phyloP scores from a whole-genome alignment of 352 stramenopile species.

The Pelagophyceae sp. region DNA sequence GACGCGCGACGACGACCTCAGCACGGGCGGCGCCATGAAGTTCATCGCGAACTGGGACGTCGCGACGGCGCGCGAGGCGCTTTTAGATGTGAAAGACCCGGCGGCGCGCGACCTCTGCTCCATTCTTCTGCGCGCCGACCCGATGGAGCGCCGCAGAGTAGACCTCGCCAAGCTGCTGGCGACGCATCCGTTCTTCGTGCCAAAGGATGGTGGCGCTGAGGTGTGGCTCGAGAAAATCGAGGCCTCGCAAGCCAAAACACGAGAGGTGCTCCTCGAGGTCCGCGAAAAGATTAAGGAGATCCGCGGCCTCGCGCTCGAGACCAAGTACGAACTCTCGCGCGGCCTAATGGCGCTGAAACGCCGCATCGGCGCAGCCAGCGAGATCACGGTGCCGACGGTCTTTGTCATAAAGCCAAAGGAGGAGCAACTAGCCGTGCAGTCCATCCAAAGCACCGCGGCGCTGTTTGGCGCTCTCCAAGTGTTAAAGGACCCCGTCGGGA shows the following conservation, averaged over 20 bases:
- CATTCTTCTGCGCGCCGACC: background rate
- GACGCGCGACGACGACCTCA: background rate
- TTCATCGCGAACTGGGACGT: background rate
- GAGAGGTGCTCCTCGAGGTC: background rate
- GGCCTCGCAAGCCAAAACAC: too few species aligned
- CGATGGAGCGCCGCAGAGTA: background rate
- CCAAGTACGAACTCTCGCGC: background rate
- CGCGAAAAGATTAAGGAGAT: background rate
- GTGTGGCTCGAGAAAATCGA: background rate
- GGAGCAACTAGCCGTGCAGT: too few species aligned
- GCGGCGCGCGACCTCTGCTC: background rate
- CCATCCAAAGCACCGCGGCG: too few species aligned
- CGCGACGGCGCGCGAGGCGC: background rate
- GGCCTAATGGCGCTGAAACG: background rate
- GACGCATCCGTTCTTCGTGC: background rate
- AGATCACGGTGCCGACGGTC: background rate
- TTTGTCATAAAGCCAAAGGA: background rate
- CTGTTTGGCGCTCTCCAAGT: background rate
- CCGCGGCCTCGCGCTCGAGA: background rate
- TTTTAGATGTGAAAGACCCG: background rate
- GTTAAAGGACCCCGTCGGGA: background rate
- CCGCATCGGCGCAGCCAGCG: background rate
- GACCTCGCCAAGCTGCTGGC: background rate
- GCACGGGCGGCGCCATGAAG: background rate
- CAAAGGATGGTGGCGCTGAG: background rate